Conservation (phyloP, 495 filamentous ascomycete genomes). For the Penicillium crystallinum region DNA sequence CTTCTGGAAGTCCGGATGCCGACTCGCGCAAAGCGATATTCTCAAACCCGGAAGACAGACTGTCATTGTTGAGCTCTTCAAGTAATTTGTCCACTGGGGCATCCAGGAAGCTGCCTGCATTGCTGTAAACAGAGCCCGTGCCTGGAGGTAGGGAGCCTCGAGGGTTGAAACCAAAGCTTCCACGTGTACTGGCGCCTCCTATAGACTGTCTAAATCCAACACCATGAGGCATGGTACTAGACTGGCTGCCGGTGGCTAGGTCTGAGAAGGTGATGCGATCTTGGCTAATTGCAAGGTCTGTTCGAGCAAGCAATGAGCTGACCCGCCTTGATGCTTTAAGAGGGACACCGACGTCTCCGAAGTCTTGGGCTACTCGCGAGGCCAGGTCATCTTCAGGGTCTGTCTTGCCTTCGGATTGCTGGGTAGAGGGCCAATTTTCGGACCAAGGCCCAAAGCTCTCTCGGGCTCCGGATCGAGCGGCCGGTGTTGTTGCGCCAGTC, state of each 20-base stretch:
- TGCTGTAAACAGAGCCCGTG: slow-evolving; percentile 39
- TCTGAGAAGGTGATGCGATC: slow-evolving; percentile 72
- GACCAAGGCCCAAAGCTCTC: slow-evolving; percentile 53
- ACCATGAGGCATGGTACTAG: slow-evolving; percentile 40
- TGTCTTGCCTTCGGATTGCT: slow-evolving; percentile 19
- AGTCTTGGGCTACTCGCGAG: slow-evolving; percentile 73
- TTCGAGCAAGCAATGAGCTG: slow-evolving; percentile 86
- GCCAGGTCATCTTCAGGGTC: slow-evolving; percentile 57
- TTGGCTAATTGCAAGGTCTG: slow-evolving; percentile 74
- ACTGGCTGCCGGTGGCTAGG: slow-evolving; percentile 50
- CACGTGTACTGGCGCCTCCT: slow-evolving; percentile 58
- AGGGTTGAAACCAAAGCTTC: slow-evolving; percentile 52
- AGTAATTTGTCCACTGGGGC: slow-evolving; percentile 66
- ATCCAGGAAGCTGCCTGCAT: slow-evolving; percentile 53
- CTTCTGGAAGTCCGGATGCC: slow-evolving; percentile 63
- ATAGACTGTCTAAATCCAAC: slow-evolving; percentile 65
- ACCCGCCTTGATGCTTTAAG: slow-evolving; percentile 77
- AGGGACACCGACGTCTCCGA: slow-evolving; percentile 58
- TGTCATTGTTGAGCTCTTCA: slow-evolving; percentile 62
- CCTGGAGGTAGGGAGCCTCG: slow-evolving; percentile 38
- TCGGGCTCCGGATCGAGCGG: slow-evolving; percentile 45
- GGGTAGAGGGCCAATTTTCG: slow-evolving; percentile 22
- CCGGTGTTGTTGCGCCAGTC: slow-evolving; percentile 77
- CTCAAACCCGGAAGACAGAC: slow-evolving; percentile 62
- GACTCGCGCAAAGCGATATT: slow-evolving; percentile 67